phyloP scores from a whole-genome alignment of 495 filamentous ascomycete species.

The Physcia stellaris region DNA sequence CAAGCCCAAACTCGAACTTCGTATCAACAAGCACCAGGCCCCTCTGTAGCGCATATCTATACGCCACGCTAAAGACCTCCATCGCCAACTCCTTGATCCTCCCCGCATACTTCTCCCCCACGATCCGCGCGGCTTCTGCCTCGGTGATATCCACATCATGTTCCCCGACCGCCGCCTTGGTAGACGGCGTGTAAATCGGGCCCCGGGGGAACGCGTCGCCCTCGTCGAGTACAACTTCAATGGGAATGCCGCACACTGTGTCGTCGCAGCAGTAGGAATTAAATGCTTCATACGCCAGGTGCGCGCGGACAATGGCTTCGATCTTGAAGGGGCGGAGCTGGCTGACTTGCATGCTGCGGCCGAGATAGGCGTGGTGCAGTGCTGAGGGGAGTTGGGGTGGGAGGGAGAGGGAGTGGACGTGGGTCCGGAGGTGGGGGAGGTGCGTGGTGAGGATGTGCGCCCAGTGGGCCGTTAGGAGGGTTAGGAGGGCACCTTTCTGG shows the following conservation, averaged over 20 bases:
- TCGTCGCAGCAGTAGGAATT: slow-evolving; percentile 54
- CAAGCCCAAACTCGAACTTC: slow-evolving; percentile 71
- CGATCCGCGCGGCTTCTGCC: slow-evolving; percentile 48
- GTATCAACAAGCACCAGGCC: slow-evolving; percentile 85
- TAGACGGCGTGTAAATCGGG: slow-evolving; percentile 74
- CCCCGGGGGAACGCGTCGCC: slow-evolving; percentile 53
- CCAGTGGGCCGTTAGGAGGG: slow-evolving; percentile 41
- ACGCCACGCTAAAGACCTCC: slow-evolving; percentile 41
- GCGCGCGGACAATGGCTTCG: slow-evolving; percentile 81
- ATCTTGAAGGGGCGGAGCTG: slow-evolving; percentile 66
- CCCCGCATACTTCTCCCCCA: slow-evolving; percentile 60
- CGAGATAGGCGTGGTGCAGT: slow-evolving; percentile 40
- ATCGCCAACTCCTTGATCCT: slow-evolving; percentile 58
- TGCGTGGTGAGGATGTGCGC: slow-evolving; percentile 41
- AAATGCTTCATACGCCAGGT: slow-evolving; percentile 87
- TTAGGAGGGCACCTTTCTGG: slow-evolving; percentile 53
- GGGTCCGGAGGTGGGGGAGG: slow-evolving; percentile 51
- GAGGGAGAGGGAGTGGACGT: slow-evolving; percentile 58
- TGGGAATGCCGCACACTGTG: slow-evolving; percentile 68
- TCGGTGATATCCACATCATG: slow-evolving; percentile 84
- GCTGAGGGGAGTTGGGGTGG: slow-evolving; percentile 38
- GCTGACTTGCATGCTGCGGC: slow-evolving; percentile 72
- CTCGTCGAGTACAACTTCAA: slow-evolving; percentile 52
- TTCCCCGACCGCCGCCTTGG: slow-evolving; percentile 70
- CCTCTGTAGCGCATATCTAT: slow-evolving; percentile 47